Base-by-base conservation (phyloP, 345 rosid genomes). In the Brassica carinata region DNA sequence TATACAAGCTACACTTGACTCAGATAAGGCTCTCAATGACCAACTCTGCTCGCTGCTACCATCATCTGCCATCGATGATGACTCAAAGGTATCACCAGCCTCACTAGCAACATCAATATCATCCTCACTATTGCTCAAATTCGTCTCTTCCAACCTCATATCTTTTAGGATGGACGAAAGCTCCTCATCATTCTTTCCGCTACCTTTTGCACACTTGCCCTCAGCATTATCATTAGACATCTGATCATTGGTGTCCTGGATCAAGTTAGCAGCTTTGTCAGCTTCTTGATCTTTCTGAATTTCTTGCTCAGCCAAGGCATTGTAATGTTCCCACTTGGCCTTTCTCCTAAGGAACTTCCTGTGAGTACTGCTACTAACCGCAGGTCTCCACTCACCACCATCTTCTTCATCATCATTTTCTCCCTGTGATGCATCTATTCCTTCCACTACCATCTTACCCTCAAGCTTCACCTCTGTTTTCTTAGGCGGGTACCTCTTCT, bases 1-100 rank as follows among this genome's bases (percentile, higher is more conserved):
- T 67, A 96, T 86, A 80, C 99, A 93, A 74, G 97, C 98, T 14
- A 96, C 92, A 77, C 87, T 90, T n/a, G 99, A 96, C 80, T 96
- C 98, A 0, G 99, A 91, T 33, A 96, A 83, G 18, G 97, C 92
- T 83, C 95, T 92, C 78, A 89, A 64, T 82, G 88, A 85, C 97
- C 93, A 90, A 78, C 97, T 93, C 81, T 93, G 91, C 85, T 93
- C 97, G 53, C 95, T 92, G 83, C 87, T 84, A 82, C 79, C 85
- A 81, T 90, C 99, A 79, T 92, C 98, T 11, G 63, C 80, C 65
- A 73, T 1, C 6, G 77, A 85, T 64, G 95, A 85, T 43, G 78
- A 87, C 78, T 89, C 90, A 65, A 82, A 66, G 74, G 85, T 87
- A 84, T 74, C 93, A 59, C 79, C 84, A 67, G 87, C 67, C 81